Base-by-base conservation (phyloP, 768 basidiomycete species). In the Imleria badia region DNA sequence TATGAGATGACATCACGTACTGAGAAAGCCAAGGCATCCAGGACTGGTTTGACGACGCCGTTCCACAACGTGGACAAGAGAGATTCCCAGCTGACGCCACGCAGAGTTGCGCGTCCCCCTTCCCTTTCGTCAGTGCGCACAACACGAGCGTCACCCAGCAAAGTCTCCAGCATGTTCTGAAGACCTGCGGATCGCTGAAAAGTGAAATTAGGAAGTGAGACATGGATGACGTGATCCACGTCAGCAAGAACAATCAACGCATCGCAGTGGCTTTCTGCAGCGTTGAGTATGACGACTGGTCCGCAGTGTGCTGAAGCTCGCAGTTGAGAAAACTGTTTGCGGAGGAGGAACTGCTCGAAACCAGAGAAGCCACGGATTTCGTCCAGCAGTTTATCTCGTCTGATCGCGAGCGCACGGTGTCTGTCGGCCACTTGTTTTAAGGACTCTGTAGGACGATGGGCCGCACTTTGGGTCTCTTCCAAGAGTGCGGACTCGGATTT, bases 211-310 rank as follows among this genome's bases (percentile, higher is more conserved):
- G 36, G 54, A 15, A 55, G 54, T 9, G 54, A 49, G 43, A 48
- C 46, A 29, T 56, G 55, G 17, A 53, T 3, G 1, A 29, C 55
- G 20, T 35, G 6, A 0, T 47, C 40, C 22, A 38, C 31, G 4
- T 56, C 26, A 2, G 51, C 51, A 6, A 46, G 45, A 12, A 56
- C 9, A 20, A 56, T 42, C 45, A 56, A 29, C 8, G 72, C 75
- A 53, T 76, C 72, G 31, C 72, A 75, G 19, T 71, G 59, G 14
- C 19, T 45, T 19, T 45, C 23, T 14, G 40, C 40, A 23, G 40
- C 22, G 7, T 20, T 41, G 14, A 41, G 17, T 6, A 41, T 15
- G 7, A 41, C 40, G 1, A 23, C 40, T 1, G 14, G 40, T 20
- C 40, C 40, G 1, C 13, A 14, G 22, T 23, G 40, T 14, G 40